Evolutionary conservation across 139 green algal species (phyloP), one percentile per base, ranked within the genome.

Genomic region (Chlorella vulgaris): DNA sequence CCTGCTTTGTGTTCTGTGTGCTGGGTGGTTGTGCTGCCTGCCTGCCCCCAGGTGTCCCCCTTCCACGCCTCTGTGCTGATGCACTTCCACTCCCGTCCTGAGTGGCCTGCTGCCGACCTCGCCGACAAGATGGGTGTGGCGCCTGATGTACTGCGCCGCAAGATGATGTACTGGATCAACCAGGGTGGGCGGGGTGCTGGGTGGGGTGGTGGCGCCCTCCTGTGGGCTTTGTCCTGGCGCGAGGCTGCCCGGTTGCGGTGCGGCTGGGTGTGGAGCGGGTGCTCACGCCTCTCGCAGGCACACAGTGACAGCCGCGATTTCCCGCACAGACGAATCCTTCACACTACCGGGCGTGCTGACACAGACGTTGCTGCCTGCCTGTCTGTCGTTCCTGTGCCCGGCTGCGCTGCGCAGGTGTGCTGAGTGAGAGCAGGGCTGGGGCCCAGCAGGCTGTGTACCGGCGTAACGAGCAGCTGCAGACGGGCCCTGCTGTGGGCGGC

Each of bases 141-240:
- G 0, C 33, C 76, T n/a, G 69, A 83, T 3, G 68, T 88, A 31
- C 82, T 98, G 53, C 84, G 91, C 4, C 68, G 78, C 60, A 92
- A 92, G 50, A 85, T 90, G 33, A 69, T 93, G 24, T 95, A 96
- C 73, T 99, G 96, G 96, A 87, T 98, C 36, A 95, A 96, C 63
- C 88, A 95, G 60, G 96, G 95, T 79, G 65, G 51, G 81, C 13
- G 31, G 1, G 28, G 55, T 65, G 15, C 21, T 26, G 8, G 58
- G 10, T 29, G 33, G 8, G 31, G 31, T 47, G 63, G 22, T 18
- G 10, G 10, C 47, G 47, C 10, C 47, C 47, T 58, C 47, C 47
- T 58, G 47, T 58, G 47, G 47, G 47, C n/a, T n/a, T n/a, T n/a
- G n/a, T n/a, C n/a, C n/a, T n/a, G n/a, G n/a, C n/a, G n/a, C n/a